These are phyloP conservation scores for Beta corolliflora DNA, from an alignment of 179 eudicot genomes.

Conservation along the genomic window DNA sequence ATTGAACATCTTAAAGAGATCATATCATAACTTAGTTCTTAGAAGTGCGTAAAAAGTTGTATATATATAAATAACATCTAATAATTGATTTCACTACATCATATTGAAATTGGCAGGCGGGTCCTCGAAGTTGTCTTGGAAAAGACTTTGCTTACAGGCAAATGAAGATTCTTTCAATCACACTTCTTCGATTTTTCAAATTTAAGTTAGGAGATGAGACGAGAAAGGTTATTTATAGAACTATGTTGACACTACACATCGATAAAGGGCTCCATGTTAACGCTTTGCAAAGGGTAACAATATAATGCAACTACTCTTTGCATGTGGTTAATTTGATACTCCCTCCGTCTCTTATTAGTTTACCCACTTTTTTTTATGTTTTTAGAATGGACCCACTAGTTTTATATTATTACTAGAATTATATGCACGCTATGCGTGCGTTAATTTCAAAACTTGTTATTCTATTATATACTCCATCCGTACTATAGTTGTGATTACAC, in stretches of 20 bases:
- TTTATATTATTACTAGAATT: no score
- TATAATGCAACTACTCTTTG: slow-evolving; percentile 5
- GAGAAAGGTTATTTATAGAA: slow-evolving; percentile 44
- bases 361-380: no score
- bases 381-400: no score
- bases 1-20: no score
- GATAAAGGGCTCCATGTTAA: slow-evolving; percentile 51
- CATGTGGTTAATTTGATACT: neutral
- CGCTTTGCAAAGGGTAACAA: slow-evolving; percentile 33
- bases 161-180: slow-evolving; percentile 70
- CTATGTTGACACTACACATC: slow-evolving; percentile 61
- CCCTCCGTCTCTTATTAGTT: neutral
- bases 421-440: no score
- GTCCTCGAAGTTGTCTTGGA: slow-evolving; percentile 66
- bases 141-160: slow-evolving; percentile 46
- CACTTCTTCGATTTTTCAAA: slow-evolving; percentile 45
- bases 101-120: slow-evolving; percentile 49
- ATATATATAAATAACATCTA: no score
- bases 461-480: no score
- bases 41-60: neutral
- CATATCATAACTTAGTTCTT: no score
- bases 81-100: neutral
- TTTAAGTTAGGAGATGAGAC: slow-evolving; percentile 50
- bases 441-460: no score
- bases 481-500: no score